These are phyloP conservation scores for Carex cristatella DNA, from an alignment of 176 grass and related monocot species.

Conservation along the genomic window DNA sequence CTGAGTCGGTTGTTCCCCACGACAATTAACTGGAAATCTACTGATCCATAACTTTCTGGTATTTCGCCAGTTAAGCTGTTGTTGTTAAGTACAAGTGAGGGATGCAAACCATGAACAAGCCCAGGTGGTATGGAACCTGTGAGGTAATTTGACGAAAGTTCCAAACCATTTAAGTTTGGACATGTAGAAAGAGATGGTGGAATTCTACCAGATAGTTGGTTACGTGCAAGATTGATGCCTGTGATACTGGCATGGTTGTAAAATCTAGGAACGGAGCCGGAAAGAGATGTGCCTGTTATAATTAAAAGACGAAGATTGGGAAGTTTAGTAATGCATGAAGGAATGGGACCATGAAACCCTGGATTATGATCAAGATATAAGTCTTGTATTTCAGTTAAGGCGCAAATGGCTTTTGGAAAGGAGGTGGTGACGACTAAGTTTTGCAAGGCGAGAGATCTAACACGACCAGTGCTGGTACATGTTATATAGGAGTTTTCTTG, in stretches of 20 bases:
- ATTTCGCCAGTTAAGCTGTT: constrained; percentile 8
- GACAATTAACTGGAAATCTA: not conserved
- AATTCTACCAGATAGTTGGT: not conserved
- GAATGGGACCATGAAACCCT: not conserved
- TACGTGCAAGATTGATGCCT: not conserved
- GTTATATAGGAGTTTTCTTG: not conserved
- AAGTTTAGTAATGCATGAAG: not conserved
- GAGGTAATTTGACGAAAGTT: constrained; percentile 2
- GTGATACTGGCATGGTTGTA: not conserved
- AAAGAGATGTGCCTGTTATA: not conserved
- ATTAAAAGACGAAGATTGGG: not conserved
- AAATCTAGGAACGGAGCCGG: not conserved
- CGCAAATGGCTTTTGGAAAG: not conserved
- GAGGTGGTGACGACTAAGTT: not conserved
- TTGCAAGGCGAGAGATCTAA: not conserved
- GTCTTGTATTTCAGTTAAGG: not conserved
- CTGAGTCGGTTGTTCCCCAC: not conserved
- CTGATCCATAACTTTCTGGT: not conserved
- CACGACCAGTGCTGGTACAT: constrained; percentile 6
- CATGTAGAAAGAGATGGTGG: not conserved
- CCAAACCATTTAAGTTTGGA: not conserved
- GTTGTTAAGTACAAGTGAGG: not conserved
- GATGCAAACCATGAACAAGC: not conserved
- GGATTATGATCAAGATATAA: not conserved
- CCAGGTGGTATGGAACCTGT: constrained; percentile 4